Evolutionary conservation across 352 stramenopile genomes (phyloP), one percentile per base, ranked within the genome.

Genomic region (Phytophthora megakarya): DNA sequence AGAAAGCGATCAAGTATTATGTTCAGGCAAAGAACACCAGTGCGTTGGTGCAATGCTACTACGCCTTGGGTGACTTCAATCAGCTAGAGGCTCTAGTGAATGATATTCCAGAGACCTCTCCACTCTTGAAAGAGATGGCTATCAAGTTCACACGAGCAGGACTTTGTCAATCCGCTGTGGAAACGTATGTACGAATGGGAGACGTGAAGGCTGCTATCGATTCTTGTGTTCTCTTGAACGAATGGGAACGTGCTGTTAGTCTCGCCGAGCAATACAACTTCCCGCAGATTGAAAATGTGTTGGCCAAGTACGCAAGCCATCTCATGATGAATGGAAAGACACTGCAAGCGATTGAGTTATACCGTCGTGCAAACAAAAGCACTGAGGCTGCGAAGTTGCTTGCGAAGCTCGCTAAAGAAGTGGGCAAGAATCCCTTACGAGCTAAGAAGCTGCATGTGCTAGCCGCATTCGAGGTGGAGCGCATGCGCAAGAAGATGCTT

Each of bases 371-470:
- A 1, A 94, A 97, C 59, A 97, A 97, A 70, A 92, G 87, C 50
- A 95, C 90, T 5, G 93, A 98, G 22, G 91, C 93, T 15, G 95
- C 93, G 16, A 96, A 94, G 51, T 63, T 98, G 37, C 75, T 98
- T 3, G 88, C 80, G 3, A 95, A 89, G 28, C 74, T 98, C 0
- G 93, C 92, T 2, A 89, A 86, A 42, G 83, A 95, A 21, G 86
- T 93, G 47, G 81, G 68, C 12, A 75, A 80, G 33, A 91, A 98
- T 57, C 93, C 92, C 2, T 56, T 97, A 18, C 78, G 86, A 5
- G 92, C 92, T 30, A 98, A 98, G 78, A 98, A 98, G 48, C 70
- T 98, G 5, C 89, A 98, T 40, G 92, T 98, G 0, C 65, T 98
- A 9, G 91, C 93, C n/a, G 95, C 92, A 13, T 86, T 98, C 22